Conservation (phyloP, 225 moss, liverwort and hornwort species). For the Straminergon stramineum region DNA sequence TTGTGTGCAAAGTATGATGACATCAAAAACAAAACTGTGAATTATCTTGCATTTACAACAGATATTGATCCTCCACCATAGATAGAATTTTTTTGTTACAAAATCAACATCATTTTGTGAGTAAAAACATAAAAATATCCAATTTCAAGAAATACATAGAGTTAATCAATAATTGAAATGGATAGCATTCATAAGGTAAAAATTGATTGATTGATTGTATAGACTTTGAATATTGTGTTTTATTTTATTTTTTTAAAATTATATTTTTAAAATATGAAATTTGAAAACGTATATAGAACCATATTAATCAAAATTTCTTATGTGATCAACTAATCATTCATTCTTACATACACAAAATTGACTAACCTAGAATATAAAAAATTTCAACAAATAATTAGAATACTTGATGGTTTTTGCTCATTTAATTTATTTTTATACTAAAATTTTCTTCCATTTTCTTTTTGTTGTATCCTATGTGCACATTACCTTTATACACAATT, state of each 20-base stretch:
- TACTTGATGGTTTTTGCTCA: neutral
- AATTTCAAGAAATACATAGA: neutral
- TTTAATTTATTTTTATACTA: fast-evolving
- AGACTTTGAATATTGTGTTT: neutral
- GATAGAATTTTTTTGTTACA: neutral
- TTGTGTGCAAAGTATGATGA: slow-evolving; percentile 88
- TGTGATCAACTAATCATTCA: neutral
- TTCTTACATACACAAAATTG: neutral
- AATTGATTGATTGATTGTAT: neutral
- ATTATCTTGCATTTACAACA: slow-evolving; percentile 84
- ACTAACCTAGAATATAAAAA: neutral
- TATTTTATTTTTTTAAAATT: too few species aligned
- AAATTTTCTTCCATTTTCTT: neutral
- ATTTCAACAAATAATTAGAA: too few species aligned
- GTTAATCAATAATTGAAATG: neutral
- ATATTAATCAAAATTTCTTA: neutral
- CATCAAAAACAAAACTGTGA: slow-evolving; percentile 67
- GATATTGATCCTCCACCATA: slow-evolving; percentile 64
- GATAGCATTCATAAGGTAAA: too few species aligned
- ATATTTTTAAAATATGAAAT: too few species aligned
- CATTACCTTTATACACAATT: neutral
- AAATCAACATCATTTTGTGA: neutral
- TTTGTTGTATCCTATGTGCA: fast-evolving
- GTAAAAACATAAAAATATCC: fast-evolving
- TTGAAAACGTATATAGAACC: neutral